Conservation (phyloP, 2,329 filamentous ascomycete genomes). For the Fonsecaea multimorphosa region DNA sequence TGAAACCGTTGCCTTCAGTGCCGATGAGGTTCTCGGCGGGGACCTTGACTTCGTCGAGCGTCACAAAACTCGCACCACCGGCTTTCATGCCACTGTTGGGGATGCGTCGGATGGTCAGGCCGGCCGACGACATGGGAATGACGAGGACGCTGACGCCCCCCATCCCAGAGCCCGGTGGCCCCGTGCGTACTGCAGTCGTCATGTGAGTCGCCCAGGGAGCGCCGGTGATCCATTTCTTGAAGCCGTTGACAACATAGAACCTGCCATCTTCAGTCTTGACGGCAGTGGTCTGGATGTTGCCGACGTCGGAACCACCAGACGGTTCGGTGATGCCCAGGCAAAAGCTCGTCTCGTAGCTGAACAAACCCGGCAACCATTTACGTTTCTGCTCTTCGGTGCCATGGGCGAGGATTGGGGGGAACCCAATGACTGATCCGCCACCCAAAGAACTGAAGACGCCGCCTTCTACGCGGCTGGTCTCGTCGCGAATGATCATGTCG, state of each 20-base stretch:
- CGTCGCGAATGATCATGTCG: slow-evolving; percentile 2
- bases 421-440: neutral
- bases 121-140: slow-evolving; percentile 63
- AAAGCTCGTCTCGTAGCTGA: neutral
- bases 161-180: slow-evolving; percentile 51
- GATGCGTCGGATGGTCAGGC: slow-evolving; percentile 70
- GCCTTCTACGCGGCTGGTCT: neutral
- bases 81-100: slow-evolving; percentile 57
- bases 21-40: slow-evolving; percentile 69
- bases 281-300: slow-evolving; percentile 51
- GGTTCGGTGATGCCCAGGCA: slow-evolving; percentile 9
- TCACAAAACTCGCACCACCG: slow-evolving; percentile 60
- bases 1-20: slow-evolving; percentile 72
- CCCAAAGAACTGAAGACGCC: neutral
- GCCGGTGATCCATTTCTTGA: slow-evolving; percentile 80
- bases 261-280: slow-evolving; percentile 60
- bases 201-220: slow-evolving; percentile 72
- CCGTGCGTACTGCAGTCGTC: slow-evolving; percentile 73
- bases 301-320: slow-evolving; percentile 67
- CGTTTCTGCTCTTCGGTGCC: slow-evolving; percentile 1
- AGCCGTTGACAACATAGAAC: slow-evolving; percentile 68
- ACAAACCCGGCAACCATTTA: neutral
- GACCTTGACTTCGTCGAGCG: slow-evolving; percentile 69
- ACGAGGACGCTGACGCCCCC: slow-evolving; percentile 53
- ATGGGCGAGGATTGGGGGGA: neutral